Evolutionary conservation across 2,329 filamentous ascomycete genomes (phyloP), one percentile per base, ranked within the genome.

Genomic region (Colletotrichum zoysiae): DNA sequence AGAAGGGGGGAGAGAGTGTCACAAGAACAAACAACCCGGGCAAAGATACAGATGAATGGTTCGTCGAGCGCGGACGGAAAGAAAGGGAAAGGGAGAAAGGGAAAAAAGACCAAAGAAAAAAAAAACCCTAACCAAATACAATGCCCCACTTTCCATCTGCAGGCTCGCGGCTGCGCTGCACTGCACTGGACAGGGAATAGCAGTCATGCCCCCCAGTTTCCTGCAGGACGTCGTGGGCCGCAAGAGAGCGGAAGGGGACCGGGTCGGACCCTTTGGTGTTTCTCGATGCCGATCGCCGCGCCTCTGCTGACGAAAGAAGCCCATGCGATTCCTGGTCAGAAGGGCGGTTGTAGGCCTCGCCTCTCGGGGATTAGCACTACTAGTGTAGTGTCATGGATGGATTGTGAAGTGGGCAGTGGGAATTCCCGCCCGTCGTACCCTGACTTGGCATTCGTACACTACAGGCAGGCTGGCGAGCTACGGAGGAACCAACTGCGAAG

Each of bases 141-240:
- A 62, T 33, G 61, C 62, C 71, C 70, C 70, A 73, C 70, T 67
- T 48, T 51, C 51, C 55, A 44, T 50, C 70, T 73, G 70, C 70
- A 67, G 67, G 70, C 70, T 70, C 42, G 59, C 70, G 70, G 66
- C 65, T 72, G 70, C 60, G 66, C 65, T 72, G 70, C 60, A 57
- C 55, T 70, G 65, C 23, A 46, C 70, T 40, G 66, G 48, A 65
- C 66, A 70, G 53, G 70, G 70, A 70, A 65, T 72, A 72, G 70
- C 66, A 69, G 69, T 71, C 69, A 71, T 69, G 26, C 51, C 38
- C 59, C 68, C 64, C 68, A 58, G 64, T 53, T 65, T 69, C 50
- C 65, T 64, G 55, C 69, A 71, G 65, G 38, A 35, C 38, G 55
- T 56, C 44, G 55, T 38, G 55, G 46, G 61, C 44, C 30, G 50